A percentile compares a stretch with the other conserved stretches of the same genome.
These are phyloP conservation scores for Plenodomus lindquistii DNA, from an alignment of 2,329 filamentous ascomycete species.

Conservation along the genomic window DNA sequence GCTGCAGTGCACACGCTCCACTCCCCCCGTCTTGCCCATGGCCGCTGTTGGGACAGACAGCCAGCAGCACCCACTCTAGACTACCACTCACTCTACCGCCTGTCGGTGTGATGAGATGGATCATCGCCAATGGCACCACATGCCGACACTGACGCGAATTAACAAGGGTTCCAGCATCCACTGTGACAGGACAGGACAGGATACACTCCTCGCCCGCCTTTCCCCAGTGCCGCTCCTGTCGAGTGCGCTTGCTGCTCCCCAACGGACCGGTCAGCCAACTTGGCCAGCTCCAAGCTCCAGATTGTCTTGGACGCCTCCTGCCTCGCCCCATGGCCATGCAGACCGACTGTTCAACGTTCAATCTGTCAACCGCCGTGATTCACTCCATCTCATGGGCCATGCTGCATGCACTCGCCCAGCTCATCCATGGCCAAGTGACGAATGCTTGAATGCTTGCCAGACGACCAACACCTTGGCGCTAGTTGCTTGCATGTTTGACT, in stretches of 20 bases:
- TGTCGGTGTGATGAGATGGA: background rate
- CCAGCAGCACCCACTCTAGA: background rate
- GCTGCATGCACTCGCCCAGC: no score
- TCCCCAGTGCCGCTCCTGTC: constrained; percentile 2
- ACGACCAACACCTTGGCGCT: no score
- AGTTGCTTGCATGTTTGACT: no score
- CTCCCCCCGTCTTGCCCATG: no score
- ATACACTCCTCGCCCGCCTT: constrained; percentile 4
- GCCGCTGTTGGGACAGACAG: no score
- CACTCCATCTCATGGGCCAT: no score
- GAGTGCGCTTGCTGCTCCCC: constrained; percentile 1
- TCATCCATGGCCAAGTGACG: no score
- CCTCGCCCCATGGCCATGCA: background rate
- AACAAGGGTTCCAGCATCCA: constrained; percentile 11
- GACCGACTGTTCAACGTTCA: background rate
- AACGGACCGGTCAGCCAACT: no score
- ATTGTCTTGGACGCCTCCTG: no score
- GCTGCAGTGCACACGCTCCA: no score
- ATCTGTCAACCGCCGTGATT: background rate
- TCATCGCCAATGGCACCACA: background rate
- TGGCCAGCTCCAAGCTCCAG: no score
- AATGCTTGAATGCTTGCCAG: no score
- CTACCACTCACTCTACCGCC: background rate
- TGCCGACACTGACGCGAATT: background rate
- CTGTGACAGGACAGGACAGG: constrained; percentile 6